Evolutionary conservation across 495 filamentous ascomycete genomes (phyloP).

Genomic region (Podospora comata): DNA sequence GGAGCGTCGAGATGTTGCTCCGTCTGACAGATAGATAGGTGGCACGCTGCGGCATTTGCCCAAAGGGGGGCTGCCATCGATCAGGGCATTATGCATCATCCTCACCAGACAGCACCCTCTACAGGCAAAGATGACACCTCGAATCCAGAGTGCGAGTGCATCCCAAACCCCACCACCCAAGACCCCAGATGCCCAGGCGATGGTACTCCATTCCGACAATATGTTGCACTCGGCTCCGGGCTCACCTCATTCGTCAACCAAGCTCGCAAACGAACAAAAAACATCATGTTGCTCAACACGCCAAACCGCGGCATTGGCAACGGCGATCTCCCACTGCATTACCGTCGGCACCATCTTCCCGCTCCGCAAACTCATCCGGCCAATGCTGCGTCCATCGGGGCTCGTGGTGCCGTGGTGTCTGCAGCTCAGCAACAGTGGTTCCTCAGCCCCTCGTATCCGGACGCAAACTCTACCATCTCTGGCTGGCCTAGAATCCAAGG

Average conservation of each 20-base stretch:
- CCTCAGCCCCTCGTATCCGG: background rate
- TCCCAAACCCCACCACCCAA: background rate
- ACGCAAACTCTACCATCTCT: background rate
- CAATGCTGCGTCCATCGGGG: background rate
- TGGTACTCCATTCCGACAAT: slow-evolving; percentile 8
- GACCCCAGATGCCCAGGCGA: background rate
- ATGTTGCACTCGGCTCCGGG: slow-evolving; percentile 12
- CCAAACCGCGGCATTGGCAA: slow-evolving; percentile 20
- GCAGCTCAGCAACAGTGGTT: background rate
- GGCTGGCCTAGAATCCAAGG: background rate
- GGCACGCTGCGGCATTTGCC: slow-evolving; percentile 4
- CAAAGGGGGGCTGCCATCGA: background rate
- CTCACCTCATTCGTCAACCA: slow-evolving; percentile 6
- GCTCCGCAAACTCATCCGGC: slow-evolving; percentile 9
- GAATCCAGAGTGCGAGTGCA: background rate
- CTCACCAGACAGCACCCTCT: background rate
- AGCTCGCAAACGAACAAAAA: slow-evolving; percentile 6
- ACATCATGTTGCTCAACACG: slow-evolving; percentile 11
- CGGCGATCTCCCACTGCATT: slow-evolving; percentile 22
- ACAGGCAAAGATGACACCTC: background rate
- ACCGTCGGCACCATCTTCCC: slow-evolving; percentile 11
- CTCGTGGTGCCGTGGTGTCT: background rate
- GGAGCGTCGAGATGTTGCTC: slow-evolving; percentile 4
- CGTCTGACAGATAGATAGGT: slow-evolving; percentile 5
- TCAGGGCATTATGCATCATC: background rate